Conservation (phyloP, 2,329 filamentous ascomycete species). For the Scopulariopsis brevicaulis region DNA sequence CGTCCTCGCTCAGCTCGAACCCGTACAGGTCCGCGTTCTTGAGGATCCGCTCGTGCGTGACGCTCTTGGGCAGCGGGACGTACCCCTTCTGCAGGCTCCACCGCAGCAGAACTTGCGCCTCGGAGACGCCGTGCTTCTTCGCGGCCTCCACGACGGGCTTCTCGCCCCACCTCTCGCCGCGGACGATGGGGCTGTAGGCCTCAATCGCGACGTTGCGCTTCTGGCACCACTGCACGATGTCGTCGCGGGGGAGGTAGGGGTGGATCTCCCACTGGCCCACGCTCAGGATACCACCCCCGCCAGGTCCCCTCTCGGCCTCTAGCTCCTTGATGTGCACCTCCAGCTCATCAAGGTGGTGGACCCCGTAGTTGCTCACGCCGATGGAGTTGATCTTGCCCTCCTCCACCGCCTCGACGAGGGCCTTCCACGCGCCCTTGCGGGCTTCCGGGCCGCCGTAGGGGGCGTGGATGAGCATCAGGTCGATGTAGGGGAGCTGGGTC, state of each 20-base stretch:
- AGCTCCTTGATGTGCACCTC: constrained; percentile 48
- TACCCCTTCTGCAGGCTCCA: constrained; percentile 75
- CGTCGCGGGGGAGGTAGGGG: constrained; percentile 71
- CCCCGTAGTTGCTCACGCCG: constrained; percentile 54
- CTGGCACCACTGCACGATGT: constrained; percentile 69
- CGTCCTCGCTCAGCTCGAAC: constrained; percentile 42
- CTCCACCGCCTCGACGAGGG: constrained; percentile 51
- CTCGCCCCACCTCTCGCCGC: constrained; percentile 62
- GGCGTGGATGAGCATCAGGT: constrained; percentile 52
- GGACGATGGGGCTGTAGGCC: constrained; percentile 50
- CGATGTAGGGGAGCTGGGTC: constrained; percentile 54
- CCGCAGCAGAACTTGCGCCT: constrained; percentile 67
- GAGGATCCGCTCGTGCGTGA: constrained; percentile 52
- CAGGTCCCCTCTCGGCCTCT: constrained; percentile 44
- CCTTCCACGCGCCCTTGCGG: constrained; percentile 50
- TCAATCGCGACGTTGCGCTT: constrained; percentile 51
- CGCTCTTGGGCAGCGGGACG: constrained; percentile 64
- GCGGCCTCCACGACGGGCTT: constrained; percentile 51
- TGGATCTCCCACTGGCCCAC: constrained; percentile 87
- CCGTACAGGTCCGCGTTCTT: constrained; percentile 48
- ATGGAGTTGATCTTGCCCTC: constrained; percentile 50
- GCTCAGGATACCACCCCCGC: constrained; percentile 61
- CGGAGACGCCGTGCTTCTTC: constrained; percentile 60
- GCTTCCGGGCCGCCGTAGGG: constrained; percentile 44
- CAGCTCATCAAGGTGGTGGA: constrained; percentile 50